Evolutionary conservation across 495 filamentous ascomycete genomes (phyloP).

Genomic region (Penicillium manginii): DNA sequence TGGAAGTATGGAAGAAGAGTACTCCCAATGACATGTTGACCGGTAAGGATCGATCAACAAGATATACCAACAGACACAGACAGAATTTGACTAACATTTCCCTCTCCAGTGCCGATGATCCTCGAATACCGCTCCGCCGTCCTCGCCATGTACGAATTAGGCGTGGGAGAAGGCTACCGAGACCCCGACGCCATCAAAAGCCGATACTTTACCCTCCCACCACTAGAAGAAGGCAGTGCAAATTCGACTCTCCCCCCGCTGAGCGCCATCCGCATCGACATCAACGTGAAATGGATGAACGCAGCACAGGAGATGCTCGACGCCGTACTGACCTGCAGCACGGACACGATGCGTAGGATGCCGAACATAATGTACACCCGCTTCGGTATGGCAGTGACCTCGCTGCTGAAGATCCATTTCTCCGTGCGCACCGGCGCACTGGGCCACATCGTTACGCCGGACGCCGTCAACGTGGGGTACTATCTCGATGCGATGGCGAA

Average conservation of each 20-base stretch:
- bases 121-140: slow-evolving; percentile 51
- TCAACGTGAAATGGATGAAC: slow-evolving; percentile 54
- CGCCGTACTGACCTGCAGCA: slow-evolving; percentile 43
- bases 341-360: slow-evolving; percentile 44
- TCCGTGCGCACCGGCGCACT: slow-evolving; percentile 48
- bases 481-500: slow-evolving; percentile 48
- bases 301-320: slow-evolving; percentile 54
- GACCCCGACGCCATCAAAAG: slow-evolving; percentile 48
- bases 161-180: slow-evolving; percentile 54
- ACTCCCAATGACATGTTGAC: slow-evolving; percentile 42
- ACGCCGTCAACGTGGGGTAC: slow-evolving; percentile 46
- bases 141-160: slow-evolving; percentile 55
- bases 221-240: slow-evolving; percentile 33
- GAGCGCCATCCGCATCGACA: slow-evolving; percentile 50
- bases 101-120: slow-evolving; percentile 40
- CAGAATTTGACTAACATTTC: slow-evolving; percentile 24
- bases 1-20: slow-evolving; percentile 48
- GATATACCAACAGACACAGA: neutral
- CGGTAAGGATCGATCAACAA: slow-evolving; percentile 32
- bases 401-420: slow-evolving; percentile 54
- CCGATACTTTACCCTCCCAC: slow-evolving; percentile 44
- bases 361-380: slow-evolving; percentile 53
- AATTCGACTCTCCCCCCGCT: slow-evolving; percentile 31
- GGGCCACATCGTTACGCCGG: slow-evolving; percentile 45
- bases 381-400: slow-evolving; percentile 45